Percentiles rank a stretch among this genome's conserved stretches.
Conservation (phyloP, 1,139 yeast species). For the Geotrichum klebahnii region DNA sequence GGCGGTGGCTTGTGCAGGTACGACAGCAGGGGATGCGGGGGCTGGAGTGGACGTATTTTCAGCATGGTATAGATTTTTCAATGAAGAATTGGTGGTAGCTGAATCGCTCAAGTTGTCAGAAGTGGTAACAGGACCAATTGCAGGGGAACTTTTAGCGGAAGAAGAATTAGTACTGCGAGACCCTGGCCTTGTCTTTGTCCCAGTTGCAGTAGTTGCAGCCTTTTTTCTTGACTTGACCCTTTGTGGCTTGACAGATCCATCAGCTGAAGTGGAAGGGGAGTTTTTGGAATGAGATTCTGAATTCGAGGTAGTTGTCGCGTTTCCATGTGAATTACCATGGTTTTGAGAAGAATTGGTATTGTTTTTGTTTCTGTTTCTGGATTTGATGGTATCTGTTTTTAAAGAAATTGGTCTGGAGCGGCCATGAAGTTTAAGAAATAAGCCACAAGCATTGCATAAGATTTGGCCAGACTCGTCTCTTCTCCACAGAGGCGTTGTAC, state of each 20-base stretch:
- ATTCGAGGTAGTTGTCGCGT: no score
- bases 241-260: no score
- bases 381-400: conserved; percentile 87
- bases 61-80: not conserved
- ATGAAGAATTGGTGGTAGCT: not conserved
- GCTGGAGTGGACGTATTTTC: conserved; percentile 4
- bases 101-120: no score
- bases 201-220: no score
- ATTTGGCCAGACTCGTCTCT: conserved; percentile 92
- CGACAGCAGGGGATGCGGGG: not conserved
- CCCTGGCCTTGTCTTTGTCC: no score
- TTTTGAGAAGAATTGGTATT: conserved; percentile 27
- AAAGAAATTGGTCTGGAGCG: conserved; percentile 86
- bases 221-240: no score
- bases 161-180: no score
- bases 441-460: conserved; percentile 91
- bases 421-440: conserved; percentile 85
- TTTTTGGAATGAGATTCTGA: not conserved
- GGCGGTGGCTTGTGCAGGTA: not conserved
- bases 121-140: conserved; percentile 8
- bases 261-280: no score
- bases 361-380: conserved; percentile 74
- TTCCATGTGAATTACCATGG: no score
- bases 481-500: conserved; percentile 93
- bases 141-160: not conserved